Conservation (phyloP, 257 asterid species). For the Solanum neorickii region DNA sequence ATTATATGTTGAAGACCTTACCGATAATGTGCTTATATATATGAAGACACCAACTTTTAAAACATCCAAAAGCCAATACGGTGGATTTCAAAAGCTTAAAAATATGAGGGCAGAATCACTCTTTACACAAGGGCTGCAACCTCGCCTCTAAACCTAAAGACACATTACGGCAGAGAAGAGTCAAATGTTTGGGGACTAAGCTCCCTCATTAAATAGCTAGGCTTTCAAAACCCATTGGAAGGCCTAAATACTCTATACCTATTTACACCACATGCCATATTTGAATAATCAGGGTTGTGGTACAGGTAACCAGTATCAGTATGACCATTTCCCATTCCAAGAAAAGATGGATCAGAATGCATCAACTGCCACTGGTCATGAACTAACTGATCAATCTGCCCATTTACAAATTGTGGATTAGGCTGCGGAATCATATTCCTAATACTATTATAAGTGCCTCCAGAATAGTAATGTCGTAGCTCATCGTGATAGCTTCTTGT, state of each 20-base stretch:
- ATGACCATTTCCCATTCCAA: conserved; percentile 31
- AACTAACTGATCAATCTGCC: conserved; percentile 42
- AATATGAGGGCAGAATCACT: conserved; percentile 12
- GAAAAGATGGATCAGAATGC: conserved; percentile 30
- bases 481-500: conserved; percentile 13
- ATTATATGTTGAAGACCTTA: neutral
- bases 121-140: conserved; percentile 16
- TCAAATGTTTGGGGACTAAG: neutral
- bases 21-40: neutral
- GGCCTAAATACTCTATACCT: conserved; percentile 62
- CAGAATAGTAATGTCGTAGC: conserved; percentile 28
- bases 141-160: neutral
- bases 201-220: neutral
- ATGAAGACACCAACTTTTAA: neutral
- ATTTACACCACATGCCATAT: conserved; percentile 36
- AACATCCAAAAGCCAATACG: neutral
- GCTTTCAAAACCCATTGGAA: conserved; percentile 47
- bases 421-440: conserved; percentile 46
- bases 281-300: conserved; percentile 44
- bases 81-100: neutral
- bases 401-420: conserved; percentile 29
- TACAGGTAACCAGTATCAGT: conserved; percentile 33
- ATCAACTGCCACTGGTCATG: conserved; percentile 65
- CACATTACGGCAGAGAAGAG: conserved; percentile 13
- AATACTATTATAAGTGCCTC: conserved; percentile 26